These are phyloP conservation scores for Sclerotinia subarctica DNA, from an alignment of 2,329 filamentous ascomycete genomes.

Conservation along the genomic window DNA sequence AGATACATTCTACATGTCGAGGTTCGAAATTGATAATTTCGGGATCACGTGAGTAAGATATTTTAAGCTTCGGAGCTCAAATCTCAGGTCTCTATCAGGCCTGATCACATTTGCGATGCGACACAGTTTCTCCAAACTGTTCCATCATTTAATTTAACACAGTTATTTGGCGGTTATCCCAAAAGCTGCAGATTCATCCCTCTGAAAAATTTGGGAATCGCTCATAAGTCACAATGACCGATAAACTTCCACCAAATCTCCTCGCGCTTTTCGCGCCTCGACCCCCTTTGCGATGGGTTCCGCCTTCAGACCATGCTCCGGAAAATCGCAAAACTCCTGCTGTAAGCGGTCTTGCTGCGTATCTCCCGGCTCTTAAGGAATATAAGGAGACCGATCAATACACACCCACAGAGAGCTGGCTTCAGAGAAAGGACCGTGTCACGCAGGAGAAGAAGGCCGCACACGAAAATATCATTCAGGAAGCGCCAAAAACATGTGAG, in stretches of 20 bases:
- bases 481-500: constrained; percentile 37
- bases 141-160: constrained; percentile 12
- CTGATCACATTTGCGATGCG: constrained; percentile 7
- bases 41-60: not conserved
- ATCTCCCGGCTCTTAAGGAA: constrained; percentile 67
- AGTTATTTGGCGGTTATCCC: not conserved
- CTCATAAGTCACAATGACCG: constrained; percentile 66
- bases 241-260: constrained; percentile 90
- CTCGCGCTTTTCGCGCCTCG: constrained; percentile 93
- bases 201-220: constrained; percentile 1
- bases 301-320: constrained; percentile 76
- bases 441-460: constrained; percentile 74
- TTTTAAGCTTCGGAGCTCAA: constrained; percentile 18
- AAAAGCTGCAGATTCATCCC: not conserved
- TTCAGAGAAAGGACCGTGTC: constrained; percentile 80
- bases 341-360: constrained; percentile 72
- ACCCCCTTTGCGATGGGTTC: constrained; percentile 85
- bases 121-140: constrained; percentile 7
- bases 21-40: not conserved
- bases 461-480: constrained; percentile 50
- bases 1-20: not conserved
- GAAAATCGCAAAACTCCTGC: constrained; percentile 74
- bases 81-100: constrained; percentile 10
- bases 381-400: constrained; percentile 78
- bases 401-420: constrained; percentile 85